phyloP scores from a whole-genome alignment of 495 filamentous ascomycete genomes.

The Aspergillus heteromorphus region DNA sequence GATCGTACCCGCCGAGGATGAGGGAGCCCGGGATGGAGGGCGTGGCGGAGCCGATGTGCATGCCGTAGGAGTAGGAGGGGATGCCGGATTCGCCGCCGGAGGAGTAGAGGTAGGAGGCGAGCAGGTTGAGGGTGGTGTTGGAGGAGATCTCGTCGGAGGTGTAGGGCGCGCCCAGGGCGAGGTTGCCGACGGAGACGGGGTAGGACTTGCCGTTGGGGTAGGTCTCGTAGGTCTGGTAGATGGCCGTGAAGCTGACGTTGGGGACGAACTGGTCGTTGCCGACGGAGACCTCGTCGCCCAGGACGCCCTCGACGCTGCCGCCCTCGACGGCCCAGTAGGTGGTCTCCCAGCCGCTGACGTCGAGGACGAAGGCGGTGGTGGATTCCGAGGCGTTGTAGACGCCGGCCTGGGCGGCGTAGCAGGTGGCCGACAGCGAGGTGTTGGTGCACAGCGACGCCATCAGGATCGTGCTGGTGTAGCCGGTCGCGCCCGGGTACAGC shows the following conservation, averaged over 20 bases:
- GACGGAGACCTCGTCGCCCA: constrained; percentile 7
- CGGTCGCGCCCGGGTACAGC: constrained; percentile 10
- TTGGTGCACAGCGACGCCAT: constrained; percentile 9
- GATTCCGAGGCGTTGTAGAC: constrained; percentile 7
- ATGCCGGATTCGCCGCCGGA: constrained; percentile 18
- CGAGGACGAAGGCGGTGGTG: neutral
- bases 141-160: neutral
- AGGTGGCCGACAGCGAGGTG: constrained; percentile 7
- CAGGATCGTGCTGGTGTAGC: constrained; percentile 6
- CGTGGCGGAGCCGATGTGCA: constrained; percentile 49
- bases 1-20: constrained; percentile 49
- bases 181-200: constrained; percentile 6
- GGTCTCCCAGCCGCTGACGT: constrained; percentile 1
- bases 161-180: constrained; percentile 7
- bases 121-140: constrained; percentile 3
- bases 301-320: neutral
- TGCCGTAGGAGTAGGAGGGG: constrained; percentile 46
- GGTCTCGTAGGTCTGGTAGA: constrained; percentile 14
- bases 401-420: constrained; percentile 10
- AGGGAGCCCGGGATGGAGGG: constrained; percentile 38
- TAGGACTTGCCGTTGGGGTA: constrained; percentile 14
- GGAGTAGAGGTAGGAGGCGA: constrained; percentile 7
- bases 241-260: constrained; percentile 9
- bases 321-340: constrained; percentile 11
- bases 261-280: neutral